These are phyloP conservation scores for Allomyces arbusculus DNA, from an alignment of 192 early-diverging fungal species.

Conservation along the genomic window DNA sequence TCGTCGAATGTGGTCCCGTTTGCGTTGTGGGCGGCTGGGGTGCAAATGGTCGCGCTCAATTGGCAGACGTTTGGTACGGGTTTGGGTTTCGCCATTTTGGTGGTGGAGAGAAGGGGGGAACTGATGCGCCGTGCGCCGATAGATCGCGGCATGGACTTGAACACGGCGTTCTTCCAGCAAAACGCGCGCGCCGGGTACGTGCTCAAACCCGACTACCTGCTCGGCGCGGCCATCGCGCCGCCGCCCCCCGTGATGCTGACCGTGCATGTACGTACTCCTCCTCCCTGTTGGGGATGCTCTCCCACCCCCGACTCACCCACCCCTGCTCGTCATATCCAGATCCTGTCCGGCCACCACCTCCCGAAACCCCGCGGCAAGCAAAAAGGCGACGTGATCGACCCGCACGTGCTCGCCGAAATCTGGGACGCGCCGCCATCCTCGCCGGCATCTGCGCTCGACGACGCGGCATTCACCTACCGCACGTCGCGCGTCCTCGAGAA, in stretches of 20 bases:
- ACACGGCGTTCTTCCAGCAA: conserved; percentile 58
- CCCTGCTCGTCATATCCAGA: too few species aligned
- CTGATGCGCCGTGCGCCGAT: not conserved
- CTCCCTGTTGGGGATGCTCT: too few species aligned
- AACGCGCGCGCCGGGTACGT: conserved; percentile 62
- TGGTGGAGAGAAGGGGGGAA: not conserved
- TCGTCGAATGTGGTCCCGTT: conserved; percentile 72
- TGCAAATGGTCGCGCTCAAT: conserved; percentile 78
- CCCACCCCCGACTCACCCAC: too few species aligned
- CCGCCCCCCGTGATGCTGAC: conserved; percentile 3
- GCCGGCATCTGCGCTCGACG: too few species aligned
- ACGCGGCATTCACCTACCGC: conserved; percentile 1
- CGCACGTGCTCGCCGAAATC: conserved; percentile 38
- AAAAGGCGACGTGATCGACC: conserved; percentile 27
- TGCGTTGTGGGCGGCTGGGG: conserved; percentile 55
- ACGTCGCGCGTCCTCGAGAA: conserved; percentile 32
- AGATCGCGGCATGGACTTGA: conserved; percentile 62
- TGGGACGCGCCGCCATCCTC: conserved; percentile 10
- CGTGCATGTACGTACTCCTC: conserved; percentile 12
- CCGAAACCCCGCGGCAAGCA: conserved; percentile 34
- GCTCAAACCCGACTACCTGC: conserved; percentile 38
- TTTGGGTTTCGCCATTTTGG: not conserved
- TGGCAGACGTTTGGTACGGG: conserved; percentile 52
- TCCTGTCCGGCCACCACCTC: conserved; percentile 46
- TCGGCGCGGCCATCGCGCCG: conserved; percentile 1